Evolutionary conservation across 352 stramenopile species (phyloP).

Genomic region (Globisporangium polare): DNA sequence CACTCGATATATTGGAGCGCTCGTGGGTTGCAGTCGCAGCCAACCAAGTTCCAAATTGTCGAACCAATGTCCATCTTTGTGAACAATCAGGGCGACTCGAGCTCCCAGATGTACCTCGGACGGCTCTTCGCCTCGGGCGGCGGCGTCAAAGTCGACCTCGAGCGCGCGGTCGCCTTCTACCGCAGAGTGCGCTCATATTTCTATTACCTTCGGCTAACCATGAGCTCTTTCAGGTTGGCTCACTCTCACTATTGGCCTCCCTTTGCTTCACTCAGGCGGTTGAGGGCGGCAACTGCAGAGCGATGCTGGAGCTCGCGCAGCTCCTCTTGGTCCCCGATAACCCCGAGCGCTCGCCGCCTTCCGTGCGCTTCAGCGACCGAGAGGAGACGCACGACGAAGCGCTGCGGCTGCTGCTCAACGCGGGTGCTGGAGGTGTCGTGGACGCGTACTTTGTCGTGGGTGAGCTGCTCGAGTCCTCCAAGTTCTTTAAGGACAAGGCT

Average conservation of each 20-base stretch:
- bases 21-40: neutral
- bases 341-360: slow-evolving; percentile 7
- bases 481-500: slow-evolving; percentile 38
- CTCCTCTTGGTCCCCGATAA: slow-evolving; percentile 28
- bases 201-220: neutral
- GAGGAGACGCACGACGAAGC: slow-evolving; percentile 64
- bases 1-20: neutral
- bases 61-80: neutral
- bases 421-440: slow-evolving; percentile 29
- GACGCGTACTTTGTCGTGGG: slow-evolving; percentile 43
- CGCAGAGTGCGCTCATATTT: slow-evolving; percentile 24
- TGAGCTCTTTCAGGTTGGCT: neutral
- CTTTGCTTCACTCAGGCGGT: slow-evolving; percentile 21
- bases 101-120: slow-evolving; percentile 44
- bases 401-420: slow-evolving; percentile 50
- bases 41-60: neutral
- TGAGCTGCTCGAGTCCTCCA: slow-evolving; percentile 52
- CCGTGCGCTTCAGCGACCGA: slow-evolving; percentile 35
- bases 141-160: slow-evolving; percentile 47
- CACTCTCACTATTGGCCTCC: neutral
- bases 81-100: slow-evolving; percentile 33
- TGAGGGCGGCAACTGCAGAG: slow-evolving; percentile 31
- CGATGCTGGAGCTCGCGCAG: slow-evolving; percentile 54
- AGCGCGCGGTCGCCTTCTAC: slow-evolving; percentile 51
- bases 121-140: slow-evolving; percentile 40